Evolutionary conservation across 495 filamentous ascomycete species (phyloP), one percentile per base, ranked within the genome.

Genomic region (Trichoderma asperelloides): DNA sequence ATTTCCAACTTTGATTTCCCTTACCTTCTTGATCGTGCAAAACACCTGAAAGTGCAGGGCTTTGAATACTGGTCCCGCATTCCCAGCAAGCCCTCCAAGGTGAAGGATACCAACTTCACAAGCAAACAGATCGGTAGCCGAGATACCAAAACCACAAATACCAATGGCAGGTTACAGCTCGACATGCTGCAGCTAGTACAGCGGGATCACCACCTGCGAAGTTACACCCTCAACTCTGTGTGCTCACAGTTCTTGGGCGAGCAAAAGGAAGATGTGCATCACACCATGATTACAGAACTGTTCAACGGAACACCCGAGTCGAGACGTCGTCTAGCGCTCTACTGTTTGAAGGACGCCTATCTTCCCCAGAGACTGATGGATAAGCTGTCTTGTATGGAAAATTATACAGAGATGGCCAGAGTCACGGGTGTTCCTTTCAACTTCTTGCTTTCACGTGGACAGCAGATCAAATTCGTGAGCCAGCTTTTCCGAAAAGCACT

Each of bases 51-150:
- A 67, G 86, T 88, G 64, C 69, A 67, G 0, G 78, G 79, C 0
- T 99, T 99, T 69, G 88, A 93, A 2, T 92, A 86, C 77, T 96
- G 90, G 91, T 89, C 93, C 1, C 83, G 95, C 68, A 75, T 96
- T 64, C 85, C 80, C 49, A 85, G 79, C 16, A 80, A 84, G 9
- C 82, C 76, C 69, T 92, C 94, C 1, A 77, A 85, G 16, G 78
- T 86, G 1, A 96, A 86, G 69, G 86, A 91, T 1, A 84, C 90
- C 3, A 98, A 90, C 70, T 91, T 99, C 73, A 93, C 91, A 2
- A 97, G 93, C 80, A 99, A 99, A 78, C 95, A 99, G 77, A 96
- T 99, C 91, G 95, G 95, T 47, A 97, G 91, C 74, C 90, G 95
- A 62, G 93, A 98, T 71, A 96, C 91, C 2, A 96, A 96, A 71